Base-by-base conservation (phyloP, 345 rosid species). In the Boechera stricta region DNA sequence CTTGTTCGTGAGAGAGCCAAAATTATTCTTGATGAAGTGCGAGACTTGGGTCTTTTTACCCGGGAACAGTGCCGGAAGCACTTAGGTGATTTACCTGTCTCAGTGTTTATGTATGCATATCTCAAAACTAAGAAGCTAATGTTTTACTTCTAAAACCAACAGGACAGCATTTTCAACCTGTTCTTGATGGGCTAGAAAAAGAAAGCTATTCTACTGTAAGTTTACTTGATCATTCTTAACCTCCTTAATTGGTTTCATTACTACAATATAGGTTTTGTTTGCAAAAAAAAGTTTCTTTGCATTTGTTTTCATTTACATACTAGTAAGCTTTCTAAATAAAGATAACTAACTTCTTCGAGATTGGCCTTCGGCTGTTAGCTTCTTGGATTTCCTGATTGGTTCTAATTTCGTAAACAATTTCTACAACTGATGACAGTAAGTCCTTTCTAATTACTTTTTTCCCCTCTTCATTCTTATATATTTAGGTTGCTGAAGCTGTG, bases 21-120 rank as follows among this genome's bases (percentile, higher is more conserved):
- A 82, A 88, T 95, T 76, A 88, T 95, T 71, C 91, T 92, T 41
- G 91, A 91, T 45, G 99, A 95, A 87, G 90, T 89, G 72, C 88
- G 82, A 67, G 87, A 79, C 74, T 57, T 86, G 81, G 84, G 83
- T 42, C 90, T 92, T 76, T 88, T 86, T 73, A 95, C 98, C 24
- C 89, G 80, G 61, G 82, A 77, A 58, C 92, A 89, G 57, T 95
- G 99, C 72, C 85, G 88, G 67, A 88, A 80, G 63, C 91, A 95
- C 82, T 85, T 95, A 55, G 99, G 99, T 95, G 74, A 24, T 54
- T 10, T 52, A 36, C 68, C 57, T 38, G 31, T 38, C 77, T 47
- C 80, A 5, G 18, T 65, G 58, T 36, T 64, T 55, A 41, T 69
- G 52, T 63, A 29, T 48, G 16, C 67, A 7, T 44, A 41, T 45